Percentiles rank a stretch among this genome's conserved stretches.
These are phyloP conservation scores for Chrysosporium keratinophilum DNA, from an alignment of 2,329 filamentous ascomycete species.

Conservation along the genomic window DNA sequence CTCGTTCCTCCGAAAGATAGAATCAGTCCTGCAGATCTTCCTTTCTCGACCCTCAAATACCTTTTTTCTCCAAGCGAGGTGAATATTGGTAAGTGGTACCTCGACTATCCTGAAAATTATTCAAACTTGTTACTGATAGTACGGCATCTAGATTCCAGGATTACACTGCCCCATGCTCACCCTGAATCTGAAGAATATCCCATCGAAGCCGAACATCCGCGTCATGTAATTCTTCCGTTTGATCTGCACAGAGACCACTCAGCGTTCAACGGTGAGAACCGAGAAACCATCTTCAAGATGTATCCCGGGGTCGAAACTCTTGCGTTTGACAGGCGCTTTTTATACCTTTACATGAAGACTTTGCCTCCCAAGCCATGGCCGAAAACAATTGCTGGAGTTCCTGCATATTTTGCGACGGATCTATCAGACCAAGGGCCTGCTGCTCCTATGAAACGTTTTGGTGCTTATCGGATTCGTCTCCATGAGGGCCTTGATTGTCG, in stretches of 20 bases:
- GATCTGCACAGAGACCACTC: neutral
- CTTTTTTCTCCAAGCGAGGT: neutral
- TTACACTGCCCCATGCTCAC: neutral
- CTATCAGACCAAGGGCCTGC: slow-evolving; percentile 5
- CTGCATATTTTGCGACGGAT: slow-evolving; percentile 6
- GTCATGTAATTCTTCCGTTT: slow-evolving; percentile 7
- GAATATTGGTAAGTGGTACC: too few relatives aligned
- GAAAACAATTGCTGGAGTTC: slow-evolving; percentile 21
- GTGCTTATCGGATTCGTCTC: slow-evolving; percentile 2
- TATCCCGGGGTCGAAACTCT: slow-evolving; percentile 2
- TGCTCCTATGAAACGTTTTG: slow-evolving; percentile 6
- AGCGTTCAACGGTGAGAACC: neutral
- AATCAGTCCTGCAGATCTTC: neutral
- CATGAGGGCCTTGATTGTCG: slow-evolving; percentile 9
- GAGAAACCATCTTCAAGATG: neutral
- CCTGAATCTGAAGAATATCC: neutral
- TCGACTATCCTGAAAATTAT: too few relatives aligned
- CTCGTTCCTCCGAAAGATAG: neutral
- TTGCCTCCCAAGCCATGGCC: slow-evolving; percentile 16
- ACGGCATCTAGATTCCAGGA: too few relatives aligned
- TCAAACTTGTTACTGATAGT: too few relatives aligned
- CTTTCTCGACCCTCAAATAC: neutral
- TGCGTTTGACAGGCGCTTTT: slow-evolving; percentile 3
- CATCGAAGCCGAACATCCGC: neutral
- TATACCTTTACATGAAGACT: neutral